phyloP scores from a whole-genome alignment of 352 stramenopile genomes.

The Thalassiosira oceanica region DNA sequence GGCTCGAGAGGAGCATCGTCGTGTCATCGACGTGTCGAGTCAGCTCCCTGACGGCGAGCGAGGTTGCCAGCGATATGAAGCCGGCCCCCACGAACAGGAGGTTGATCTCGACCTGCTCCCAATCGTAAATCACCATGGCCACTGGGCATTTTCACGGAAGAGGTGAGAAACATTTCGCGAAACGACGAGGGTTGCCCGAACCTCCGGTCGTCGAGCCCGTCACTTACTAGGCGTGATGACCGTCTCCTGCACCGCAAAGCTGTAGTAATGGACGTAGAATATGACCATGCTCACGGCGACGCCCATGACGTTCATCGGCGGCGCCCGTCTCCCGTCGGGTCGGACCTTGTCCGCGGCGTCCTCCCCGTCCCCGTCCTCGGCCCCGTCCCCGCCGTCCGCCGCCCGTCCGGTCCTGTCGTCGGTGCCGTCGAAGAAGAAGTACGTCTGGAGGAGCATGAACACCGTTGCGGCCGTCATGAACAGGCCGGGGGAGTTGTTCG shows the following conservation, averaged over 20 bases:
- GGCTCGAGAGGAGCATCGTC: conserved; percentile 41
- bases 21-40: conserved; percentile 36
- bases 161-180: too few relatives aligned
- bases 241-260: conserved; percentile 58
- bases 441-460: conserved; percentile 42
- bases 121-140: conserved; percentile 32
- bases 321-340: neutral
- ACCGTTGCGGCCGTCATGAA: conserved; percentile 35
- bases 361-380: conserved; percentile 2
- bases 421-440: conserved; percentile 43
- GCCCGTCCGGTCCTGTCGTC: conserved; percentile 14
- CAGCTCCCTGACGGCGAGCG: conserved; percentile 35
- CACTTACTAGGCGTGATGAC: conserved; percentile 61
- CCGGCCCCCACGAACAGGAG: conserved; percentile 41
- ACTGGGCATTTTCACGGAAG: too few relatives aligned
- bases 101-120: conserved; percentile 40
- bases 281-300: conserved; percentile 39
- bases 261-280: conserved; percentile 60
- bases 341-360: conserved; percentile 2
- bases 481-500: conserved; percentile 46
- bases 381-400: conserved; percentile 1
- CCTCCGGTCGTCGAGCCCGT: too few relatives aligned
- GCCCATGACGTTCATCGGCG: conserved; percentile 40
- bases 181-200: too few relatives aligned
- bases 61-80: conserved; percentile 45